Evolutionary conservation across 2,329 filamentous ascomycete genomes (phyloP), one percentile per base, ranked within the genome.

Genomic region (Ustulina deusta): DNA sequence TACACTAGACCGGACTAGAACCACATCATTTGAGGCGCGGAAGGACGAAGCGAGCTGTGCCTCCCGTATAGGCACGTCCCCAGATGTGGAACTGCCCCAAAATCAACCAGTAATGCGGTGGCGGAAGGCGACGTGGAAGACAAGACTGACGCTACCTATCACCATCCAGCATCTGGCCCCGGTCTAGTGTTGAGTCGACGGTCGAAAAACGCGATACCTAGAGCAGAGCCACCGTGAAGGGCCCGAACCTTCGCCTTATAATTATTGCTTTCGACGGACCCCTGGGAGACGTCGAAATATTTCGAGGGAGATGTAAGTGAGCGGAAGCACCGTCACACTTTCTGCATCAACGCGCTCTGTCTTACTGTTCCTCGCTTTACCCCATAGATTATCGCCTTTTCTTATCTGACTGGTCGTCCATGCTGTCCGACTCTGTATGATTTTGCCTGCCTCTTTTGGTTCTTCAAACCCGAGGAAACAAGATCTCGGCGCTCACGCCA

Each of bases 41-140:
- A 51, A 32, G 63, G 63, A 61, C 29, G 51, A 66, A 61, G 63
- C 66, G 63, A 54, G 42, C 58, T 69, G 66, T 60, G 66, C 66
- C 36, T 66, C 25, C 55, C 66, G 63, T 69, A 60, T 68, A 68
- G 20, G 51, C 38, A 61, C 27, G 51, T 42, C 38, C n/a, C 17
- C 42, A 56, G 17, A 54, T 25, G 17, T 17, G 48, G 46, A 20
- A 17, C 20, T 5, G 3, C 25, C 49, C 44, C 2, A 5, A 3
- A 15, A 11, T 27, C 7, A 42, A 5, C 65, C 49, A 67, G 48
- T 67, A 5, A 57, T 15, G 29, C 20, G 27, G 32, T 27, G 36
- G 42, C 17, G 1, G 9, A 44, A 32, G 32, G 42, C 20, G 20
- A 52, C 13, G 38, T 57, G 27, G 27, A 44, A 32, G 55, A 22